Percentiles rank a stretch among this genome's conserved stretches.
These are phyloP conservation scores for Fomitopsis betulina DNA, from an alignment of 1,284 basidiomycete genomes.

Conservation along the genomic window DNA sequence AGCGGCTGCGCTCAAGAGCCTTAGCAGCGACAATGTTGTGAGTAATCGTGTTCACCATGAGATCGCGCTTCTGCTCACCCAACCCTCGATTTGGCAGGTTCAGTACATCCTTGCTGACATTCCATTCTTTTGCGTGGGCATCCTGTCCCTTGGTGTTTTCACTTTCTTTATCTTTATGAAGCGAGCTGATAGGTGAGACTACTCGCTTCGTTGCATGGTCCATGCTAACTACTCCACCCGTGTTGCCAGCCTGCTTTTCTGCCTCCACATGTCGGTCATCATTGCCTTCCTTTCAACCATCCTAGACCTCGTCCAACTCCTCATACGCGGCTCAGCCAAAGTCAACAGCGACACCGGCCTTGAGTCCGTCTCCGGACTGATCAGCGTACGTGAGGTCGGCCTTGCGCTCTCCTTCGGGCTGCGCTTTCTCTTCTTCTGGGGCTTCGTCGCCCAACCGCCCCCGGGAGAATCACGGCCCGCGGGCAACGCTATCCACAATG, in stretches of 20 bases:
- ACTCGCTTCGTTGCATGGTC: conserved; percentile 4
- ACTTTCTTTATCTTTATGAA: conserved; percentile 57
- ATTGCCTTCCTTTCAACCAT: conserved; percentile 59
- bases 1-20: conserved; percentile 14
- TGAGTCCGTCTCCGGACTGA: conserved; percentile 35
- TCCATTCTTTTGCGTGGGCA: conserved; percentile 62
- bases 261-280: conserved; percentile 53
- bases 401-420: conserved; percentile 53
- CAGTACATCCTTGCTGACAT: conserved; percentile 60
- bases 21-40: conserved; percentile 21
- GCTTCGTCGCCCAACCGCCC: conserved; percentile 53
- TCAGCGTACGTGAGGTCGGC: conserved; percentile 54
- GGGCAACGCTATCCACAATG: conserved; percentile 40
- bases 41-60: conserved; percentile 7
- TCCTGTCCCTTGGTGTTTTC: conserved; percentile 61
- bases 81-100: conserved; percentile 35
- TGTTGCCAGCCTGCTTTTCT: conserved; percentile 40
- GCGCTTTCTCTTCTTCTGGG: conserved; percentile 67
- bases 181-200: conserved; percentile 51
- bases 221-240: background rate
- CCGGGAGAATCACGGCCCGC: conserved; percentile 30
- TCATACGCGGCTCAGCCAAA: conserved; percentile 35
- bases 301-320: conserved; percentile 57
- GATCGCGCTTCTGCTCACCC: background rate
- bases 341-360: conserved; percentile 22